A percentile compares a stretch with the other conserved stretches of the same genome.
Conservation (phyloP, 2,329 filamentous ascomycete genomes). For the Clonostachys byssicola region DNA sequence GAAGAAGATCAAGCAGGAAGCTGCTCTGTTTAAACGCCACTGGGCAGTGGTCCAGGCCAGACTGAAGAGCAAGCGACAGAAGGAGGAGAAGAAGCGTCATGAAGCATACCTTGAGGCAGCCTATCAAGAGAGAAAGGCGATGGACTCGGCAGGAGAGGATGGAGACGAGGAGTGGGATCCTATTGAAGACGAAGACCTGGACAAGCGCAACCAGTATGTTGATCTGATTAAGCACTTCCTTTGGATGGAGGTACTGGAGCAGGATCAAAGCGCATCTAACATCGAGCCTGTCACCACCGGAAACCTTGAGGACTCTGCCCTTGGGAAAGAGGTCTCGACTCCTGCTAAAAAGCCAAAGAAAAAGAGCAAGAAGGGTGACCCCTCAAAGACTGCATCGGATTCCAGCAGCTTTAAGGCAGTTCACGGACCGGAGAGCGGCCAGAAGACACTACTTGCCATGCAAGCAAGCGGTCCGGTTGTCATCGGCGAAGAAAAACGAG, state of each 20-base stretch:
- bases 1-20: constrained; percentile 18
- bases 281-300: neutral
- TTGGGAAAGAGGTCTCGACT: neutral
- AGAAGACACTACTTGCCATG: constrained; percentile 11
- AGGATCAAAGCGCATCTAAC: neutral
- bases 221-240: constrained; percentile 20
- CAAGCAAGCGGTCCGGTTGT: too few relatives aligned
- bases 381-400: neutral
- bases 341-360: neutral
- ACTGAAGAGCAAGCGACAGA: constrained; percentile 8
- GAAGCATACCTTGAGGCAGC: constrained; percentile 19
- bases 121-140: constrained; percentile 11
- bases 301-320: neutral
- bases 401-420: neutral
- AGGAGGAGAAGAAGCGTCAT: constrained; percentile 16
- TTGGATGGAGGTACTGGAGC: constrained; percentile 11
- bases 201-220: constrained; percentile 15
- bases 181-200: constrained; percentile 14
- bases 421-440: constrained; percentile 1
- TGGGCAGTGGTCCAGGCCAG: constrained; percentile 13
- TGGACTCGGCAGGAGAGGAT: constrained; percentile 7
- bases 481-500: constrained; percentile 3
- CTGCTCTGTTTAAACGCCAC: constrained; percentile 16
- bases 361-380: neutral
- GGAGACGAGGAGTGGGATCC: constrained; percentile 17